Conservation (phyloP, 768 basidiomycete genomes). For the Leccinum aurantiacum region DNA sequence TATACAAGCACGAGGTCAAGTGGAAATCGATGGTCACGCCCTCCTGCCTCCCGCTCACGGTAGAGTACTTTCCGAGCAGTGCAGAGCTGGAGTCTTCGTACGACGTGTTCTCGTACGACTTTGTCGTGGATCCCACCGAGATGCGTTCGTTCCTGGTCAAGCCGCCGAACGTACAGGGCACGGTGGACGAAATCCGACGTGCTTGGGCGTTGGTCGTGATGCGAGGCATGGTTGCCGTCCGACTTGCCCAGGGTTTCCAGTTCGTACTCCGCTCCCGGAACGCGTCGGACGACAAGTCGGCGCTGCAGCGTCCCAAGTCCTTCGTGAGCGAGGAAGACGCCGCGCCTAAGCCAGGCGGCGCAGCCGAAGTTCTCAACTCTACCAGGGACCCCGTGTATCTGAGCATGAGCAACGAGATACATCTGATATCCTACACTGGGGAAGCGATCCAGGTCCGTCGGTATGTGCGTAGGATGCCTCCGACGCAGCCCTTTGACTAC, state of each 20-base stretch:
- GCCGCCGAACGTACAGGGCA: constrained; percentile 49
- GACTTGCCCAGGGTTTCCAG: constrained; percentile 93
- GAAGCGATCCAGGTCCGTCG: constrained; percentile 86
- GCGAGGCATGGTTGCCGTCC: constrained; percentile 91
- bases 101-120: constrained; percentile 84
- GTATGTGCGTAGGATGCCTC: constrained; percentile 74
- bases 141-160: constrained; percentile 87
- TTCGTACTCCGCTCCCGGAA: constrained; percentile 64
- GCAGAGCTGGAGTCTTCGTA: constrained; percentile 75
- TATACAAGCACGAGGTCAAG: too few relatives aligned
- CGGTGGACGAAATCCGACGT: constrained; percentile 56
- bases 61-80: constrained; percentile 80
- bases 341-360: constrained; percentile 57
- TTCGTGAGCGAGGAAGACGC: constrained; percentile 56
- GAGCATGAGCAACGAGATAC: constrained; percentile 94
- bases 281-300: constrained; percentile 33
- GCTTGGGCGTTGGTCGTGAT: constrained; percentile 81
- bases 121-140: constrained; percentile 80
- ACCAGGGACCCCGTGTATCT: constrained; percentile 79
- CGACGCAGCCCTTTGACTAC: constrained; percentile 67
- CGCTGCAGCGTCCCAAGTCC: constrained; percentile 52
- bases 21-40: constrained; percentile 89
- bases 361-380: constrained; percentile 61
- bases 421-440: constrained; percentile 88
- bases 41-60: constrained; percentile 84